Conservation (phyloP, 2,329 filamentous ascomycete species). For the Ophiosphaerella herpotricha region DNA sequence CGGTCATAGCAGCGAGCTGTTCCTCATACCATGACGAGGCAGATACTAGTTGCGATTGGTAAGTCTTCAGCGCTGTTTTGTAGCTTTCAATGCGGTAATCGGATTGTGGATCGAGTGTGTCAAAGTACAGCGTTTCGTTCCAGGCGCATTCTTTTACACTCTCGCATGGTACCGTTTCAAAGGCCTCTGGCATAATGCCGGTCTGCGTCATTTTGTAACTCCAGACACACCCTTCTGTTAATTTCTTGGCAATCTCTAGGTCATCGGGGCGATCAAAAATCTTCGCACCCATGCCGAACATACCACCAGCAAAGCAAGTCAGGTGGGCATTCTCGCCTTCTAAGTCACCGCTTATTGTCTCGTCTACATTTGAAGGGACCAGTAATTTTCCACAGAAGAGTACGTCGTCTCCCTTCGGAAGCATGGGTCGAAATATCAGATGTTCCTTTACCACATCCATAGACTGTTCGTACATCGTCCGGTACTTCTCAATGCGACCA, state of each 20-base stretch:
- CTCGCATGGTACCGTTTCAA: conserved; percentile 55
- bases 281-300: conserved; percentile 69
- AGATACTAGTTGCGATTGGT: conserved; percentile 39
- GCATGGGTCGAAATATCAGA: conserved; percentile 58
- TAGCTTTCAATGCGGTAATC: conserved; percentile 33
- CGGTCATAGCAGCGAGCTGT: conserved; percentile 32
- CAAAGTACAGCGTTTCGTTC: conserved; percentile 53
- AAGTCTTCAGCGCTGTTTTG: conserved; percentile 40
- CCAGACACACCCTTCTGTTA: conserved; percentile 68
- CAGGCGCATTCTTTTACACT: conserved; percentile 48
- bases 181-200: conserved; percentile 66
- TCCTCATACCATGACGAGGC: conserved; percentile 38
- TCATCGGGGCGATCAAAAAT: conserved; percentile 62
- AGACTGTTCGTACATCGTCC: conserved; percentile 61
- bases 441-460: conserved; percentile 52
- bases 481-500: conserved; percentile 53
- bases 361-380: conserved; percentile 36
- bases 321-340: conserved; percentile 62
- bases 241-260: conserved; percentile 59
- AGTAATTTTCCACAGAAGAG: conserved; percentile 46
- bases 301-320: conserved; percentile 72
- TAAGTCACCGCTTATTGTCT: conserved; percentile 30
- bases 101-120: conserved; percentile 44
- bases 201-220: conserved; percentile 62
- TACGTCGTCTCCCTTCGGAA: conserved; percentile 52